These are phyloP conservation scores for Dioscorea zingiberensis DNA, from an alignment of 106 monocot genomes.

Conservation along the genomic window DNA sequence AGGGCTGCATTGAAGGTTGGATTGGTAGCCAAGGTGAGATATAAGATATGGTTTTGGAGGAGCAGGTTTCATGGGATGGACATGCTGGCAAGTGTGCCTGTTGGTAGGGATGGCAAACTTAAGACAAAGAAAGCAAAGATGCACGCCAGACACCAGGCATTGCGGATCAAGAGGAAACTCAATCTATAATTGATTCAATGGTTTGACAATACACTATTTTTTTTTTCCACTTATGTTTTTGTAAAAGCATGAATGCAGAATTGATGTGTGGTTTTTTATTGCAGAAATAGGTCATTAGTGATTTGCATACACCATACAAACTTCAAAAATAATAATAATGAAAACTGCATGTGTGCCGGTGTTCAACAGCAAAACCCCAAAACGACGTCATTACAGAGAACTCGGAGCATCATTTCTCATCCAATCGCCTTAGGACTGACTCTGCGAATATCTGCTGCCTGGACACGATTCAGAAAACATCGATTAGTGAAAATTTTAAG, in stretches of 20 bases:
- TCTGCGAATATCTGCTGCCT: conserved; percentile 88
- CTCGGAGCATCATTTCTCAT: conserved; percentile 24
- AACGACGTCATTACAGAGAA: too few species aligned
- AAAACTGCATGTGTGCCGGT: too few species aligned
- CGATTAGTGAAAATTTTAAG: neutral
- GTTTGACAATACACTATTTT: too few species aligned
- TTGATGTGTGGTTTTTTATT: neutral
- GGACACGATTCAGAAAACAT: neutral
- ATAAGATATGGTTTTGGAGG: conserved; percentile 7
- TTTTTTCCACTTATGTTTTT: neutral
- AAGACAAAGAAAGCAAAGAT: conserved; percentile 12
- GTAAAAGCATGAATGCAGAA: neutral
- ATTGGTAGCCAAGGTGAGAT: conserved; percentile 4
- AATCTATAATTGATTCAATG: neutral
- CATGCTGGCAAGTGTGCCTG: neutral
- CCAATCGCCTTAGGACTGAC: conserved; percentile 49
- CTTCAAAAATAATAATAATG: too few species aligned
- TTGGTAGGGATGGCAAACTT: conserved; percentile 4
- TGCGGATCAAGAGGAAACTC: neutral
- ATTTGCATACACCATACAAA: neutral
- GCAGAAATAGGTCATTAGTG: neutral
- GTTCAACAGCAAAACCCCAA: too few species aligned
- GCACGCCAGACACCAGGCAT: neutral
- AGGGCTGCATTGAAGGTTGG: conserved; percentile 10
- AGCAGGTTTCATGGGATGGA: neutral